Evolutionary conservation across 2,329 filamentous ascomycete genomes (phyloP).

Genomic region (Trichoderma koningii): DNA sequence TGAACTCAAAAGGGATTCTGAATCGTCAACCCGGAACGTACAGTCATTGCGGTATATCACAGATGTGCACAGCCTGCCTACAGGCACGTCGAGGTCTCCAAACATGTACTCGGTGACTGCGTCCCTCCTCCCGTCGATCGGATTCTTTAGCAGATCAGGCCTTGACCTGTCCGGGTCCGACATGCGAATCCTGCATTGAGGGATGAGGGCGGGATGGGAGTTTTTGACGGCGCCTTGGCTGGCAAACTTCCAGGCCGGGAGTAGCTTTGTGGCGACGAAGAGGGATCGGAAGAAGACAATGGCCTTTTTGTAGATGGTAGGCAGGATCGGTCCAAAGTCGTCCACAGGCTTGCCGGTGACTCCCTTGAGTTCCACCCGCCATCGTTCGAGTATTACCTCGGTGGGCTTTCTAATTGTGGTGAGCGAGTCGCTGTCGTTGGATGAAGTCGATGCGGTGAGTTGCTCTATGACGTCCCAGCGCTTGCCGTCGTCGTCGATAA

Average conservation of each 20-base stretch:
- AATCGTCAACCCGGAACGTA: constrained; percentile 88
- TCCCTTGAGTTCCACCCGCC: constrained; percentile 77
- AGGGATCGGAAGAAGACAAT: constrained; percentile 92
- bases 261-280: constrained; percentile 76
- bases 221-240: constrained; percentile 72
- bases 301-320: constrained; percentile 94
- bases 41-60: constrained; percentile 87
- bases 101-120: constrained; percentile 74
- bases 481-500: constrained; percentile 86
- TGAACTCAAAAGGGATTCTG: constrained; percentile 86
- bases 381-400: constrained; percentile 86
- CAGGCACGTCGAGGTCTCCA: constrained; percentile 81
- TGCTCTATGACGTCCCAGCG: constrained; percentile 90
- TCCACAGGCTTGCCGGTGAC: constrained; percentile 51
- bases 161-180: constrained; percentile 57
- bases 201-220: constrained; percentile 65
- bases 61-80: constrained; percentile 77
- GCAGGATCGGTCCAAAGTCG: constrained; percentile 66
- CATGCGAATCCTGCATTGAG: constrained; percentile 77
- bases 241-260: constrained; percentile 84
- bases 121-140: constrained; percentile 44
- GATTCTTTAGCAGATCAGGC: constrained; percentile 63
- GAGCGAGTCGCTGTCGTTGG: constrained; percentile 50
- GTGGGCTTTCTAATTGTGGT: constrained; percentile 53
- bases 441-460: constrained; percentile 64